phyloP scores from a whole-genome alignment of 176 grass and related monocot genomes.

The Musa troglodytarum region DNA sequence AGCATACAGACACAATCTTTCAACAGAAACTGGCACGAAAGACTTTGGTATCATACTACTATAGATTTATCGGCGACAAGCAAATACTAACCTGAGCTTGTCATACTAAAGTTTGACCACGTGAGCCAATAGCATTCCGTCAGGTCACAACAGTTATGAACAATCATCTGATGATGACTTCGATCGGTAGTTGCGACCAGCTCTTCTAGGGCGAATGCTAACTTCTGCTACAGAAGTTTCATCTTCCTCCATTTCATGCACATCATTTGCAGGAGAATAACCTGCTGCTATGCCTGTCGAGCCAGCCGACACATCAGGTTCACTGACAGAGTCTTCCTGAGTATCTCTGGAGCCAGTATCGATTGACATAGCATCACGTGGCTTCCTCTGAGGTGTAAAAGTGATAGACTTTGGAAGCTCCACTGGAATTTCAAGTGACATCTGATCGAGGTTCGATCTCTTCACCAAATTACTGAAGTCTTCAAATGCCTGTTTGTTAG shows the following conservation, averaged over 20 bases:
- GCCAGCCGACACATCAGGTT: not conserved
- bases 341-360: slow-evolving; percentile 36
- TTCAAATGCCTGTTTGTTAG: slow-evolving; percentile 62
- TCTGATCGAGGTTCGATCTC: slow-evolving; percentile 27
- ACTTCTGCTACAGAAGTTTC: not conserved
- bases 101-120: not conserved
- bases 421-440: slow-evolving; percentile 32
- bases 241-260: slow-evolving; percentile 23
- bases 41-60: not conserved
- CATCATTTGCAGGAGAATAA: not conserved
- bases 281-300: not conserved
- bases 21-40: not conserved
- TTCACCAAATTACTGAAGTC: slow-evolving; percentile 55
- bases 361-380: slow-evolving; percentile 54
- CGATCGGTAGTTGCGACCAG: slow-evolving; percentile 1
- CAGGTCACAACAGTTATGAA: not conserved
- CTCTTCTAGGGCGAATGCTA: slow-evolving; percentile 1
- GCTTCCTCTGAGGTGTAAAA: slow-evolving; percentile 73
- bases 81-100: not conserved
- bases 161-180: slow-evolving; percentile 9
- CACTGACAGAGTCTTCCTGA: not conserved
- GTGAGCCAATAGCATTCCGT: not conserved
- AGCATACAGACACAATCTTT: no score
- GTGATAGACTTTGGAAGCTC: slow-evolving; percentile 53
- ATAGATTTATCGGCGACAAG: not conserved